phyloP scores from a whole-genome alignment of 345 rosid species.

The Lagerstroemia speciosa region DNA sequence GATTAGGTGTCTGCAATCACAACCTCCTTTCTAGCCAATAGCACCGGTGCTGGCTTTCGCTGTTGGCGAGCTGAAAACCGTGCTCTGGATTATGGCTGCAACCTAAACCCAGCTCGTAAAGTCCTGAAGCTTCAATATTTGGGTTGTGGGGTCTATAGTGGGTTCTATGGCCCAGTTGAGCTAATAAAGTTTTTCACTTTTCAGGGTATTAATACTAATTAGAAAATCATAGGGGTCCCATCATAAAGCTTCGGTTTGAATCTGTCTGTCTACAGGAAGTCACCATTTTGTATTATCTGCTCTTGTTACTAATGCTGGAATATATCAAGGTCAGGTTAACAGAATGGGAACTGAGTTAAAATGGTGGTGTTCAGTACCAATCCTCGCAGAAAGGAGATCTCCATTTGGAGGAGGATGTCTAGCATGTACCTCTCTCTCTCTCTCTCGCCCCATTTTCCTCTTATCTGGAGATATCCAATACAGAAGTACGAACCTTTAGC shows the following conservation, averaged over 20 bases:
- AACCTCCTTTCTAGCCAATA: neutral
- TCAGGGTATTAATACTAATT: neutral
- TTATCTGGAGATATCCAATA: neutral
- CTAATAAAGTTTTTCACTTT: neutral
- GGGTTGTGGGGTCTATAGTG: neutral
- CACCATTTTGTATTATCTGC: neutral
- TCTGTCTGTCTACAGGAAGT: neutral
- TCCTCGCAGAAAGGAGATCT: slow-evolving; percentile 57
- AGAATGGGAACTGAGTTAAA: slow-evolving; percentile 5
- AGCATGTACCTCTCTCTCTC: slow-evolving; percentile 39
- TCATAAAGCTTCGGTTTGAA: neutral
- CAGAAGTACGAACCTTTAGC: neutral
- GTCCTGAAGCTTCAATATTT: neutral
- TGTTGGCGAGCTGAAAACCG: neutral
- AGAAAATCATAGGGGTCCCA: neutral
- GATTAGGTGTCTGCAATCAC: neutral
- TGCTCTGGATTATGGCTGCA: neutral
- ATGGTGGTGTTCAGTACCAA: slow-evolving; percentile 35
- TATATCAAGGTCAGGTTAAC: neutral
- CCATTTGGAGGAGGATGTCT: slow-evolving; percentile 57
- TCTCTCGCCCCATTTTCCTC: neutral
- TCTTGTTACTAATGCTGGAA: neutral
- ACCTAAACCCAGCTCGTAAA: neutral
- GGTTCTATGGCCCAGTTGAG: neutral
- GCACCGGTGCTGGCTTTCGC: neutral